These are phyloP conservation scores for Penicillium sp. DNA, from an alignment of 2,329 filamentous ascomycete genomes.

Conservation along the genomic window DNA sequence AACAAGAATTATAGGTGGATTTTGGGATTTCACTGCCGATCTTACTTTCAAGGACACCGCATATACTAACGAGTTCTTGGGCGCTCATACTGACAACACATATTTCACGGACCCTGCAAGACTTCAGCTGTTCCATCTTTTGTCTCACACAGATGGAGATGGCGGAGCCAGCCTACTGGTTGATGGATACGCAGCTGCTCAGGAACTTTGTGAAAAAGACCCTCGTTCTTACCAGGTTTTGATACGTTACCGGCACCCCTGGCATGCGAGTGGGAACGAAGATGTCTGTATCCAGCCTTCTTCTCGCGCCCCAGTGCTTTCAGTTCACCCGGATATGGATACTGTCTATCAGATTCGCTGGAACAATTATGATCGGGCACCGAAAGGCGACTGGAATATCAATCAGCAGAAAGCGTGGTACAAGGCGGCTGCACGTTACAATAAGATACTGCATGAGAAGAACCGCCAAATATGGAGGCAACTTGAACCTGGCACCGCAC, in stretches of 20 bases:
- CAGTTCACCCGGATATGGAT: slow-evolving; percentile 49
- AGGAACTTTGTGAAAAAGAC: slow-evolving; percentile 55
- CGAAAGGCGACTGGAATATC: slow-evolving; percentile 56
- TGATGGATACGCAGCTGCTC: slow-evolving; percentile 77
- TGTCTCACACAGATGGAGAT: slow-evolving; percentile 65
- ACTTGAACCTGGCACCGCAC: slow-evolving; percentile 70
- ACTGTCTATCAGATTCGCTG: slow-evolving; percentile 69
- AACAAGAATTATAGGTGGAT: slow-evolving; percentile 48
- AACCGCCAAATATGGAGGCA: slow-evolving; percentile 76
- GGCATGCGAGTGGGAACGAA: slow-evolving; percentile 83
- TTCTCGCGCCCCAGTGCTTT: slow-evolving; percentile 68
- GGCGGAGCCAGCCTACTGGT: slow-evolving; percentile 81
- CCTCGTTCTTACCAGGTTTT: slow-evolving; percentile 59
- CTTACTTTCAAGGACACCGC: slow-evolving; percentile 84
- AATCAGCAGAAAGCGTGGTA: slow-evolving; percentile 67
- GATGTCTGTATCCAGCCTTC: slow-evolving; percentile 77
- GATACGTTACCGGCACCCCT: slow-evolving; percentile 59
- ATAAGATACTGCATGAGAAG: slow-evolving; percentile 63
- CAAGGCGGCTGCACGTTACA: slow-evolving; percentile 70
- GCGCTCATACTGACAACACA: slow-evolving; percentile 88
- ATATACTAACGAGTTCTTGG: slow-evolving; percentile 81
- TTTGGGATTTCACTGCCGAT: slow-evolving; percentile 87
- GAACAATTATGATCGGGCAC: slow-evolving; percentile 88
- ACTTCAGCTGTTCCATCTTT: slow-evolving; percentile 86
- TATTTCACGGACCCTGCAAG: slow-evolving; percentile 93